Conservation (phyloP, 345 rosid species). For the Hibiscus mutabilis region DNA sequence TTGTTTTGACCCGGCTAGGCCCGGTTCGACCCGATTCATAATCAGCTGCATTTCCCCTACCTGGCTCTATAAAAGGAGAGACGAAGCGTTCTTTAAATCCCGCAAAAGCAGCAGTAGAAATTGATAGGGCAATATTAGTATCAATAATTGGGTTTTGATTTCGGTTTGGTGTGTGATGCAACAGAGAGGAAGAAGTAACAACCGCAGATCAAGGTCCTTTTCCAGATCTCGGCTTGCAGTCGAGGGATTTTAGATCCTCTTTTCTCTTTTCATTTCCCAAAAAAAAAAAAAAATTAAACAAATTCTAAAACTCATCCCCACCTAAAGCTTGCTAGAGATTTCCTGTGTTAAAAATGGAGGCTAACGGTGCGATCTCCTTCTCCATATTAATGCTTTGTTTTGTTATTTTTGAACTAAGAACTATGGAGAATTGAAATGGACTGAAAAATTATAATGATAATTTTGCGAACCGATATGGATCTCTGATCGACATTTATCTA, state of each 20-base stretch:
- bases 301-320: no score
- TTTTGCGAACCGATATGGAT: not conserved
- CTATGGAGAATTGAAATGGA: not conserved
- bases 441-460: not conserved
- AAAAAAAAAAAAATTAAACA: no score
- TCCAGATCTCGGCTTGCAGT: conserved; percentile 52
- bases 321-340: not conserved
- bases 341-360: conserved; percentile 23
- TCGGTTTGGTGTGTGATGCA: not conserved
- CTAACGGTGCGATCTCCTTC: conserved; percentile 23
- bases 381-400: no score
- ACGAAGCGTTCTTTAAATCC: not conserved
- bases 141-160: no score
- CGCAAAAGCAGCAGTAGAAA: not conserved
- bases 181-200: conserved; percentile 23
- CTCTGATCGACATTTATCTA: not conserved
- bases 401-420: no score
- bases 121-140: not conserved
- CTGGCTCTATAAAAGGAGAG: no score
- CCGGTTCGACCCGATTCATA: not conserved
- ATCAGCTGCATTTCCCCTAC: no score
- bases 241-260: conserved; percentile 30
- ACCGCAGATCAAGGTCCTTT: conserved; percentile 61
- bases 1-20: no score
- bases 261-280: no score